These are phyloP conservation scores for Ceratobasidium sp. DNA, from an alignment of 1,284 basidiomycete species.

Conservation along the genomic window DNA sequence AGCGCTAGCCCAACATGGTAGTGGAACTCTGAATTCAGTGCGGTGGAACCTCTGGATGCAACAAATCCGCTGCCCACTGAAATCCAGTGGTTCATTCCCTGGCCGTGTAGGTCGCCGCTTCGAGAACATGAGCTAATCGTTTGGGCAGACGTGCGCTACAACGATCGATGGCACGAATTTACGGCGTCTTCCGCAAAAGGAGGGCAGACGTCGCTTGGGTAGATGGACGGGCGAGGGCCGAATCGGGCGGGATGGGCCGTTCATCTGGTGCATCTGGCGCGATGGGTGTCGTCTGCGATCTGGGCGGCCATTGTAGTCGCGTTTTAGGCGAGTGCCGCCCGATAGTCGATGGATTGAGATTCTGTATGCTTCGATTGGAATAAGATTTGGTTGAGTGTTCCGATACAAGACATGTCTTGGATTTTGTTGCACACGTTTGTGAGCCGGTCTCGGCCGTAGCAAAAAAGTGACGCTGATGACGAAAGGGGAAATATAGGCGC, in stretches of 20 bases:
- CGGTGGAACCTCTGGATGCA: too few relatives aligned
- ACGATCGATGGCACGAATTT: constrained; percentile 93
- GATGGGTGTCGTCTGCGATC: constrained; percentile 20
- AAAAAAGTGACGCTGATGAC: constrained; percentile 42
- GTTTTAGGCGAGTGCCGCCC: not conserved
- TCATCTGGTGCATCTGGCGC: constrained; percentile 30
- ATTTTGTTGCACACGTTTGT: constrained; percentile 15
- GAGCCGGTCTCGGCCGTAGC: not conserved
- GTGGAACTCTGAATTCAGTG: too few relatives aligned
- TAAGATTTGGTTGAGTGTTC: constrained; percentile 21
- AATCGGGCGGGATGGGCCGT: constrained; percentile 6
- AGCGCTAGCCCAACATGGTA: too few relatives aligned
- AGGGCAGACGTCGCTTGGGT: constrained; percentile 60
- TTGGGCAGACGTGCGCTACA: constrained; percentile 84
- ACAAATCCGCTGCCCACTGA: too few relatives aligned
- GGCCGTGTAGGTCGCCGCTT: not conserved
- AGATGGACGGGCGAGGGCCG: constrained; percentile 8
- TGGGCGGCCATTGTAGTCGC: not conserved
- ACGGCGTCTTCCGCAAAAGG: constrained; percentile 86
- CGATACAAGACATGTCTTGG: constrained; percentile 28
- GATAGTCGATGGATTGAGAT: constrained; percentile 38
- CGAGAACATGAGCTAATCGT: constrained; percentile 45
- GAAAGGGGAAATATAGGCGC: constrained; percentile 15
- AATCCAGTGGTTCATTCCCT: too few relatives aligned
- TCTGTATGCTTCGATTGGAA: constrained; percentile 12